Evolutionary conservation across 495 filamentous ascomycete genomes (phyloP).

Genomic region (Symbiotaphrina buchneri): DNA sequence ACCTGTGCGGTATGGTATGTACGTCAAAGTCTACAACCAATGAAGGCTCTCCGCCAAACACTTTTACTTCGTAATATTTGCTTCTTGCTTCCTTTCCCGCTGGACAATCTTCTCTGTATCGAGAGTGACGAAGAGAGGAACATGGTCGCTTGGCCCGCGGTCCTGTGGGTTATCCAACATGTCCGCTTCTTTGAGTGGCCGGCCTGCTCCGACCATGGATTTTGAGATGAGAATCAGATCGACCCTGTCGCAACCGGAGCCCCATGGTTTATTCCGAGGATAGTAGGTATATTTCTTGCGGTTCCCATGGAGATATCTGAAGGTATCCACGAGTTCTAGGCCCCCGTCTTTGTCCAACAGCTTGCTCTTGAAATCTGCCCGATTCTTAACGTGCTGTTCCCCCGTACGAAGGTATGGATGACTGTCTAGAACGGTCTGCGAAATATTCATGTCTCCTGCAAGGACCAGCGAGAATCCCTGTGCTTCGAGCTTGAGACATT

Average conservation of each 20-base stretch:
- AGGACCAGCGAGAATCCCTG: conserved; percentile 18
- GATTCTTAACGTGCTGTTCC: conserved; percentile 21
- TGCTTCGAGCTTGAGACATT: conserved; percentile 15
- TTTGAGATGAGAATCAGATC: conserved; percentile 12
- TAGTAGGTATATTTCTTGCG: conserved; percentile 13
- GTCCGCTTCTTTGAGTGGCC: conserved; percentile 7
- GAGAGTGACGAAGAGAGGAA: conserved; percentile 9
- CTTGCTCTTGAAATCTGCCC: conserved; percentile 22
- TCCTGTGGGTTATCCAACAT: conserved; percentile 12
- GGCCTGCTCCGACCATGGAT: conserved; percentile 4
- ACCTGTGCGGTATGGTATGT: too few species aligned
- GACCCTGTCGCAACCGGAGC: conserved; percentile 13
- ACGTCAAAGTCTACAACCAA: too few species aligned
- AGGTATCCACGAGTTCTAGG: conserved; percentile 10
- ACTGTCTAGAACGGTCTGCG: conserved; percentile 17
- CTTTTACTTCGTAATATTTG: too few species aligned
- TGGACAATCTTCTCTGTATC: too few species aligned
- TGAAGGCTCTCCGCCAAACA: too few species aligned
- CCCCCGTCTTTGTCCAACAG: conserved; percentile 16
- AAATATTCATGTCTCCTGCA: conserved; percentile 26
- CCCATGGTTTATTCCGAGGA: conserved; percentile 10
- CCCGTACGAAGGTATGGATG: conserved; percentile 18
- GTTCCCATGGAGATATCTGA: conserved; percentile 10
- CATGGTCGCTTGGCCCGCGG: conserved; percentile 14
- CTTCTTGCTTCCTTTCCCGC: too few species aligned